Evolutionary conservation across 2,329 filamentous ascomycete species (phyloP), one percentile per base, ranked within the genome.

Genomic region (Canariomyces notabilis): DNA sequence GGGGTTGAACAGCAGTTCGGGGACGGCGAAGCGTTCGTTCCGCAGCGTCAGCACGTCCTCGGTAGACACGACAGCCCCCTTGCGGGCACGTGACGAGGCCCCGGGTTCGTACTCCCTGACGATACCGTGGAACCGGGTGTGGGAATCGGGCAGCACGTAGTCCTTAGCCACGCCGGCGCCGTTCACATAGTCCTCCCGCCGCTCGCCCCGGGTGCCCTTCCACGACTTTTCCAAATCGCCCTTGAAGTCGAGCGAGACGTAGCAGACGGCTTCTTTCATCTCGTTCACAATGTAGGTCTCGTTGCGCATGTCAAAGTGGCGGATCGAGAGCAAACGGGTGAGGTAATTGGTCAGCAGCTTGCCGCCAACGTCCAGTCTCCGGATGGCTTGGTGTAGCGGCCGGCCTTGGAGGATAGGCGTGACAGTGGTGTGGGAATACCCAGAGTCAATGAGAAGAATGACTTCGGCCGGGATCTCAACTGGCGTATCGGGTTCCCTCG

Each of bases 241-340:
- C 20, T 74, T 71, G 64, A 97, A 96, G 60, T 94, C 81, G 1
- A 79, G 70, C 2, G 86, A 85, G 9, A 96, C 82, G 58, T 86
- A 97, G 62, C 88, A 95, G 1, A 86, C 82, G 4, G 84, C 77
- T 63, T 98, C 93, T 62, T 98, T 98, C 66, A 97, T 90, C 64
- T 96, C 87, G 59, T 95, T 95, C 63, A 96, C 89, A 41, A 97
- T 84, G 64, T 94, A 84, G 1, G 87, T 85, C 59, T 98, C 93
- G 64, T 95, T 90, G 52, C 93, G 82, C 81, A 98, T 90, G 63
- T 96, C 91, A 66, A 94, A 95, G 61, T 96, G 89, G 6, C 93
- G 84, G 12, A 94, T 76, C 1, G 90, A 96, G 15, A 97, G 81
- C 14, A 95, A 76, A 46, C 93, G 87, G 38, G 93, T 91, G 26